Evolutionary conservation across 2,329 filamentous ascomycete species (phyloP), one percentile per base, ranked within the genome.

Genomic region (Aspergillus fructus): DNA sequence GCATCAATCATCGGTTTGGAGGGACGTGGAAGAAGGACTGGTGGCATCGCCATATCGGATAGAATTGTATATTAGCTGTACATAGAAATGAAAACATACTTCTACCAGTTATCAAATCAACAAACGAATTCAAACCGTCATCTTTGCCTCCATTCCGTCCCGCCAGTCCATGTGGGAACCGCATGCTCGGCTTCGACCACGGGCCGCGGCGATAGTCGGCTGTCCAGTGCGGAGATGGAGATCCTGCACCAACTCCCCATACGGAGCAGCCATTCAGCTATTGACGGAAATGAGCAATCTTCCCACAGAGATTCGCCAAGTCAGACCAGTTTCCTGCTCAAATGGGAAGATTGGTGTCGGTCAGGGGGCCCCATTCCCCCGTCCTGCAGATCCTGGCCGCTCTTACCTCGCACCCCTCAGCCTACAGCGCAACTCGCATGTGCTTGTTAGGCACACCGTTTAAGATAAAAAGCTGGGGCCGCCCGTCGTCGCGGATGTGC

Each of bases 1-100:
- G 70, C 54, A 56, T 74, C 3, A 72, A 74, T 37, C 71, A 72
- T 62, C 65, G 69, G 9, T 73, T 73, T 64, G 63, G 65, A 11
- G 64, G 70, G 5, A 67, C 65, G 4, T 73, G 70, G 69, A 72
- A 68, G 63, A 70, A 69, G 41, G 64, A 64, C 15, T 71, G 67
- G 70, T 68, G 66, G 63, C 60, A 68, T 43, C 62, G 65, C 39
- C 42, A 69, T 12, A 67, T 73, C 49, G 67, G 69, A 11, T 71
- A 55, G 24, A 3, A 3, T 5, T 47, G 30, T 33, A 9, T 21
- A 27, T n/a, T 24, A 23, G 19, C 13, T 27, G n/a, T n/a, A n/a
- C n/a, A 24, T 45, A 27, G 27, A 30, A 30, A 30, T 9, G 27
- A 11, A 24, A 24, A 24, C 24, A 21, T 21, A 21, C 19, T 21